phyloP scores from a whole-genome alignment of 139 green algal species.

The Pleodorina starrii region DNA sequence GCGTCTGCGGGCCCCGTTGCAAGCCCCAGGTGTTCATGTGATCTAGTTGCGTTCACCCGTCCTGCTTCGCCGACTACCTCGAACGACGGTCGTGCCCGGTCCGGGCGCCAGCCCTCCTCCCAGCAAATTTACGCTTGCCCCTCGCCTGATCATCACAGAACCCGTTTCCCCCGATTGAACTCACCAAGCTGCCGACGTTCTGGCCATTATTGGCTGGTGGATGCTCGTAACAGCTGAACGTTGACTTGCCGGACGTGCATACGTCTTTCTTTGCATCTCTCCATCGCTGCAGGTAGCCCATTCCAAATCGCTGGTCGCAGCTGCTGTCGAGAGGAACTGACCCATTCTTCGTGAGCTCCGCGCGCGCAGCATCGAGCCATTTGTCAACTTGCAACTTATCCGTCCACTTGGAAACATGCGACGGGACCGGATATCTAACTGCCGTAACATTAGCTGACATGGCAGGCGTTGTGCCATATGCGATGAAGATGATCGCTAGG shows the following conservation, averaged over 20 bases:
- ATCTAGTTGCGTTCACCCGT: too few relatives aligned
- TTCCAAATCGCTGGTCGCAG: conserved; percentile 31
- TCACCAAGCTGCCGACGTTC: conserved; percentile 37
- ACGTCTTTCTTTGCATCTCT: neutral
- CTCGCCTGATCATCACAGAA: too few relatives aligned
- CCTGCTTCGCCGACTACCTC: too few relatives aligned
- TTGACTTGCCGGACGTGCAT: neutral
- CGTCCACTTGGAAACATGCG: neutral
- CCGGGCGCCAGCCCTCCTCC: too few relatives aligned
- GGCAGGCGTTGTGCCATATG: neutral
- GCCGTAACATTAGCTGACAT: neutral
- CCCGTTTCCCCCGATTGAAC: too few relatives aligned
- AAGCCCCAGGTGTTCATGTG: too few relatives aligned
- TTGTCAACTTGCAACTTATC: conserved; percentile 26
- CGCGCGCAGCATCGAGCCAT: neutral
- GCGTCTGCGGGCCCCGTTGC: too few relatives aligned
- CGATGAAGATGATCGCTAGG: neutral
- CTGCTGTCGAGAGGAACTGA: neutral
- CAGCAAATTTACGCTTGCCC: too few relatives aligned
- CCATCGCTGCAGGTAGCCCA: conserved; percentile 16
- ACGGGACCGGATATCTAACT: neutral
- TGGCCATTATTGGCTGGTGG: neutral
- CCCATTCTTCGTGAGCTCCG: conserved; percentile 29
- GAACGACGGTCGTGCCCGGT: too few relatives aligned
- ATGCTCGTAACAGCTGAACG: conserved; percentile 25